Conservation (phyloP, 805 yeast species). For the Zygoascus biomembranicola region DNA sequence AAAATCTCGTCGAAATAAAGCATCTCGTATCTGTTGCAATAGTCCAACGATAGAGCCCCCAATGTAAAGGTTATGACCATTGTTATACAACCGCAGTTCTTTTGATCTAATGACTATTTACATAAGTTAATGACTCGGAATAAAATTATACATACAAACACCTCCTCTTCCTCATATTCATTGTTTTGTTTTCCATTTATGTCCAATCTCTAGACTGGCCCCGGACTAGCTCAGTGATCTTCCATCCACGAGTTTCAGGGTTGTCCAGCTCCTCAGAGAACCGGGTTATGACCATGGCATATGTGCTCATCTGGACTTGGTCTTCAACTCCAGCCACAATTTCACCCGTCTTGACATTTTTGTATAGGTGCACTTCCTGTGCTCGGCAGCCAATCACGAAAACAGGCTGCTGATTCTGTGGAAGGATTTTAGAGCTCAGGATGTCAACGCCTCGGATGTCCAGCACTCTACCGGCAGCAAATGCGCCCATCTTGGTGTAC, state of each 20-base stretch:
- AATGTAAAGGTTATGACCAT: not conserved
- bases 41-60: not conserved
- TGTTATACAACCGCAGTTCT: not conserved
- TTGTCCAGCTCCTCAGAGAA: conserved; percentile 87
- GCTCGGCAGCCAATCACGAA: conserved; percentile 92
- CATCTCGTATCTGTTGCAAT: not conserved
- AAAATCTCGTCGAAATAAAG: not conserved
- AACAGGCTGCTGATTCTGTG: conserved; percentile 89
- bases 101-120: conserved; percentile 1
- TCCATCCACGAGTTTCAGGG: conserved; percentile 94
- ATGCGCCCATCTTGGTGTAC: conserved; percentile 81
- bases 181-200: conserved; percentile 20
- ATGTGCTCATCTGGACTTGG: conserved; percentile 84
- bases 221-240: conserved; percentile 85
- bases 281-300: conserved; percentile 93
- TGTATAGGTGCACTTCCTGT: conserved; percentile 86
- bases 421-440: conserved; percentile 75
- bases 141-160: not conserved
- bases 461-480: conserved; percentile 82
- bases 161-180: not conserved
- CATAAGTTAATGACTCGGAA: not conserved
- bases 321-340: conserved; percentile 94
- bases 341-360: conserved; percentile 86
- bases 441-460: conserved; percentile 95
- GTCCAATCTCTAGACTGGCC: conserved; percentile 86